Percentiles rank a stretch among this genome's conserved stretches.
phyloP scores from a whole-genome alignment of 202 grass and related monocot genomes.

The Saccharum hybrid region DNA sequence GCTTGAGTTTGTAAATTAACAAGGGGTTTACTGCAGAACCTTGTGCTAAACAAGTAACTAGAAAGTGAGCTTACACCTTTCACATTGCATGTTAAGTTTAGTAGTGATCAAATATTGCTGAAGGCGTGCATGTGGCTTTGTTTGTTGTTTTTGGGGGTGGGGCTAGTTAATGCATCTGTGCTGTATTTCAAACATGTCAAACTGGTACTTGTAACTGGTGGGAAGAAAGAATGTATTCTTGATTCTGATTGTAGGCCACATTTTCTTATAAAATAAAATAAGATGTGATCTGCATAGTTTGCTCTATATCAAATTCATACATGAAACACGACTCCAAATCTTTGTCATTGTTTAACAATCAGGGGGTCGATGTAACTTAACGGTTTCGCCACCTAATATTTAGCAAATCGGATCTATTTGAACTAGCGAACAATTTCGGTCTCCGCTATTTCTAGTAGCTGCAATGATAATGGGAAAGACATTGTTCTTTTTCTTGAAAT shows the following conservation, averaged over 20 bases:
- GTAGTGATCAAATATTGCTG: constrained; percentile 5
- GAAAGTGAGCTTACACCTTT: constrained; percentile 18
- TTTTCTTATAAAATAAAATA: constrained; percentile 3
- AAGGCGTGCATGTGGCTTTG: background rate
- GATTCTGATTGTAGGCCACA: constrained; percentile 19
- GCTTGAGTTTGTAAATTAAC: background rate
- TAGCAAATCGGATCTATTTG: constrained; percentile 5
- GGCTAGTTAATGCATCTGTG: background rate
- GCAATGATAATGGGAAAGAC: background rate
- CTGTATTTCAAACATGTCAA: constrained; percentile 1
- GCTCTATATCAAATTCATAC: background rate
- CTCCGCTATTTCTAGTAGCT: background rate
- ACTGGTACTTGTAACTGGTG: background rate
- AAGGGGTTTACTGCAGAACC: background rate
- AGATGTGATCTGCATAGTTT: background rate
- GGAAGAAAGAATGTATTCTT: background rate
- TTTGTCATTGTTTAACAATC: background rate
- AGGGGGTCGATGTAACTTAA: background rate
- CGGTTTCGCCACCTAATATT: background rate
- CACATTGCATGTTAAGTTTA: background rate
- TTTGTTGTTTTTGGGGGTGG: background rate
- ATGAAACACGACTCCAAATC: background rate
- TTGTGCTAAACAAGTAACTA: constrained; percentile 7
- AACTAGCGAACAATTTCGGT: background rate
- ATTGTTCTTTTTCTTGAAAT: constrained; percentile 28